Conservation (phyloP, 192 early-diverging fungal genomes). For the Coemansia sp. region DNA sequence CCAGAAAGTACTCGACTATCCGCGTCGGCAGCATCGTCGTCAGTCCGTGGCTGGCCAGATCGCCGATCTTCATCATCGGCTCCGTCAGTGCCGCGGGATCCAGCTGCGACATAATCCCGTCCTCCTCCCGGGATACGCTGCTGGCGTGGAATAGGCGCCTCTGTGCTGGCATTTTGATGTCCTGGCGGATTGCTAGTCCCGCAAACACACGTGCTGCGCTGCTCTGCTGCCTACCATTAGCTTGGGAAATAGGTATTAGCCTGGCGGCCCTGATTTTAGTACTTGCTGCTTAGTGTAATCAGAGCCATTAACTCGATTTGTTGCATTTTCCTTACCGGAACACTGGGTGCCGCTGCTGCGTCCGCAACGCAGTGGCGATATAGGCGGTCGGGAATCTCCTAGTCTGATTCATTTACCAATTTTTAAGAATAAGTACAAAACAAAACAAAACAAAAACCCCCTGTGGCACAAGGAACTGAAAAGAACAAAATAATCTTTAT, state of each 20-base stretch:
- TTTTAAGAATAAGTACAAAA: not conserved
- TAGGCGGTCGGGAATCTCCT: slow-evolving; percentile 9
- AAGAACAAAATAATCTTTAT: not conserved
- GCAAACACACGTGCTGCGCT: not conserved
- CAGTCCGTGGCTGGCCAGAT: slow-evolving; percentile 81
- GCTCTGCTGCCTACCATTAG: not conserved
- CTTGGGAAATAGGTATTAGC: too few species aligned
- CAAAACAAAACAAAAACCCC: not conserved
- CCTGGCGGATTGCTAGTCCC: not conserved
- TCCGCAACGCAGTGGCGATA: slow-evolving; percentile 6
- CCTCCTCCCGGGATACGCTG: not conserved
- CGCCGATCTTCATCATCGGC: slow-evolving; percentile 69
- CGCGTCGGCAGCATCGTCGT: slow-evolving; percentile 72
- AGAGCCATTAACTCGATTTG: too few species aligned
- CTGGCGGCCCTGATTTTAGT: too few species aligned
- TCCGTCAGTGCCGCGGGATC: not conserved
- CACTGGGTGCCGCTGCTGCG: not conserved
- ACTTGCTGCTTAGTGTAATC: too few species aligned
- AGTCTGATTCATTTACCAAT: slow-evolving; percentile 9
- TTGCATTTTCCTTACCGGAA: not conserved
- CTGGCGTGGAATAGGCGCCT: not conserved
- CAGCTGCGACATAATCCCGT: not conserved
- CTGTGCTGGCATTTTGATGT: not conserved
- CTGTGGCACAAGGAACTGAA: not conserved
- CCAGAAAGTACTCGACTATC: slow-evolving; percentile 66